These are phyloP conservation scores for Cerrena zonata DNA, from an alignment of 1,284 basidiomycete species.

Conservation along the genomic window DNA sequence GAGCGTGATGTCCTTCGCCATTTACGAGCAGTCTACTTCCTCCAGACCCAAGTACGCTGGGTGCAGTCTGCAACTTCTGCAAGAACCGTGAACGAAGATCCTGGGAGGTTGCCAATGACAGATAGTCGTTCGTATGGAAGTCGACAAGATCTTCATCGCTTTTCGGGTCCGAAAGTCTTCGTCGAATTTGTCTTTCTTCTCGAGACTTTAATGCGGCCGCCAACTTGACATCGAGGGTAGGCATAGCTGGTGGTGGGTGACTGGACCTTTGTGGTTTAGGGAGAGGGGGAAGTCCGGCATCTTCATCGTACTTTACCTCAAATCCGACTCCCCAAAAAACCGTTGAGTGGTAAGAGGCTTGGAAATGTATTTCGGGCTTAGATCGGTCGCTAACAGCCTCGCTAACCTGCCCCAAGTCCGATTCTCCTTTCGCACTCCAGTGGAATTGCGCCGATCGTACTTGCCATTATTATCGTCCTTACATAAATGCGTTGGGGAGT, in stretches of 20 bases:
- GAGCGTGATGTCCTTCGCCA: slow-evolving; percentile 54
- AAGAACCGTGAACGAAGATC: slow-evolving; percentile 57
- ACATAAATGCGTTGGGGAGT: too few relatives aligned
- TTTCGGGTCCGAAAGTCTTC: slow-evolving; percentile 49
- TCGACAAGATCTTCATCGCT: slow-evolving; percentile 47
- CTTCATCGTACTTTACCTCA: background rate
- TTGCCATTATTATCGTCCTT: too few relatives aligned
- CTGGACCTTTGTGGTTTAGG: background rate
- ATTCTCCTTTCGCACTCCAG: too few relatives aligned
- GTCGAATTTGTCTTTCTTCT: slow-evolving; percentile 55
- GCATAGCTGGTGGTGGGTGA: slow-evolving; percentile 16
- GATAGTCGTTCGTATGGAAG: slow-evolving; percentile 91
- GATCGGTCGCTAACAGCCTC: slow-evolving; percentile 1
- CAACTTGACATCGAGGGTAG: slow-evolving; percentile 36
- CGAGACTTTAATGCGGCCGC: slow-evolving; percentile 53
- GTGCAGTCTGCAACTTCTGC: slow-evolving; percentile 41
- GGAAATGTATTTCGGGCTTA: background rate
- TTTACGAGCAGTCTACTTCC: slow-evolving; percentile 89
- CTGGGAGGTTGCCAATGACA: slow-evolving; percentile 70
- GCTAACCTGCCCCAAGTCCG: too few relatives aligned
- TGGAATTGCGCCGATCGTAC: too few relatives aligned
- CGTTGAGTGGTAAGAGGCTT: background rate
- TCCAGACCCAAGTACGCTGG: slow-evolving; percentile 79
- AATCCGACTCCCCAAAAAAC: background rate
- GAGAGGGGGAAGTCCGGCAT: background rate